Evolutionary conservation across 345 rosid genomes (phyloP), one percentile per base, ranked within the genome.

Genomic region (Hypericum perforatum): DNA sequence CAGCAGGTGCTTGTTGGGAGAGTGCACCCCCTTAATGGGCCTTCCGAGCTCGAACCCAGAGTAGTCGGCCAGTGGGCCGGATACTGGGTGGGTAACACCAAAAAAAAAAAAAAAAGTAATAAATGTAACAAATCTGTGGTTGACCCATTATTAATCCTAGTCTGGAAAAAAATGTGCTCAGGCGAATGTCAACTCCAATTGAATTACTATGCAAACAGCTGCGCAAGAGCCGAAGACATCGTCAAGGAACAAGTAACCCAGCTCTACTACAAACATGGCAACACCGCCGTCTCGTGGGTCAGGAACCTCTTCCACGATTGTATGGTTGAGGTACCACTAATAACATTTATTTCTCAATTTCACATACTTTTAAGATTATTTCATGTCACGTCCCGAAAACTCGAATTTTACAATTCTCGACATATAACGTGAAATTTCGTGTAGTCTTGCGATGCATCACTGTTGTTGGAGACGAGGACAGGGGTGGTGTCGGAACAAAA

Each of bases 251-350:
- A 84, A 63, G 96, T 91, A 45, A 62, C 49, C 49, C 68, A 58
- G 0, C 82, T 91, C 36, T 86, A 86, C 62, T 37, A 78, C n/a
- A 68, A 78, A 45, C 92, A 87, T 50, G 92, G 95, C 54, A 91
- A 91, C 63, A 87, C 96, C 0, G 92, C 96, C 9, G 81, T 91
- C 22, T 85, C 95, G 5, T 91, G 92, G 98, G 75, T 87, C 58
- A 76, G 95, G 47, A 91, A 86, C 73, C 87, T 91, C 71, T 91
- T 91, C 71, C 96, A 87, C 46, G 95, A 91, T 60, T 84, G 95
- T 68, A 61, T 67, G 7, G 89, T 82, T 13, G 62, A 80, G 74
- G 88, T 85, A 65, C 32, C 1, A 22, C 32, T 22, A 22, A 22
- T 4, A 1, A 22, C 1, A 22, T 22, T 22, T 1, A 22, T 22